Percentiles rank a stretch among this genome's conserved stretches.
Evolutionary conservation across 2,329 filamentous ascomycete genomes (phyloP).

Genomic region (Neofusicoccum parvum): DNA sequence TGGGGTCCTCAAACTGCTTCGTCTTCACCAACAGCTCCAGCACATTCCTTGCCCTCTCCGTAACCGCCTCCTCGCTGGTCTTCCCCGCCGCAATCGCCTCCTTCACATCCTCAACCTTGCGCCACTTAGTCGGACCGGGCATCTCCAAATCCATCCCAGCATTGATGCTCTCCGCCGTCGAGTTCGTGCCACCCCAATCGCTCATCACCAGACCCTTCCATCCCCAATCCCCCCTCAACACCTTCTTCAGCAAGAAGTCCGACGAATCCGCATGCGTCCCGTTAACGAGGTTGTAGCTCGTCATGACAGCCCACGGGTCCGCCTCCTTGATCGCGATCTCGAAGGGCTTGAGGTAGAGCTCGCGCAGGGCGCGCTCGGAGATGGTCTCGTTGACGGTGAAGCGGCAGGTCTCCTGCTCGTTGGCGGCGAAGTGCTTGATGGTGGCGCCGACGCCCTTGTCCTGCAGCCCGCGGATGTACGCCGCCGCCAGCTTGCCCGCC

Average conservation of each 20-base stretch:
- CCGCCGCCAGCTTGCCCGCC: slow-evolving; percentile 71
- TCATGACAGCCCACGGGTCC: slow-evolving; percentile 69
- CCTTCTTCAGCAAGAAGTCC: slow-evolving; percentile 45
- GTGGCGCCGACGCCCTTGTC: slow-evolving; percentile 74
- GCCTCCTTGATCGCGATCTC: slow-evolving; percentile 71
- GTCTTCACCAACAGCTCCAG: slow-evolving; percentile 65
- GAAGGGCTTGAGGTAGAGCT: slow-evolving; percentile 73
- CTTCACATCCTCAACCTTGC: slow-evolving; percentile 38
- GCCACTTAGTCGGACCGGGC: slow-evolving; percentile 44
- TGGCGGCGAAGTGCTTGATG: slow-evolving; percentile 75
- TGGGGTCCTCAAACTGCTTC: slow-evolving; percentile 57
- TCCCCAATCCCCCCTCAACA: slow-evolving; percentile 44
- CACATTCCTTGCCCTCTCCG: slow-evolving; percentile 53
- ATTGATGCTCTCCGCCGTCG: slow-evolving; percentile 40
- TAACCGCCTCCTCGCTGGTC: slow-evolving; percentile 51
- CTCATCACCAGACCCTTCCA: slow-evolving; percentile 46
- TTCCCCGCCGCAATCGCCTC: slow-evolving; percentile 38
- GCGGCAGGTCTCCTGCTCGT: slow-evolving; percentile 71
- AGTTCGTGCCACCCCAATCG: slow-evolving; percentile 46
- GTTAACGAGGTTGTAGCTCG: slow-evolving; percentile 69
- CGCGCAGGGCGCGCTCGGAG: slow-evolving; percentile 65
- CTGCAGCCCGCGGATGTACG: slow-evolving; percentile 73
- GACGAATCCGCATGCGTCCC: slow-evolving; percentile 51
- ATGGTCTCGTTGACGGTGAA: slow-evolving; percentile 66
- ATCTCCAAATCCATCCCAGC: slow-evolving; percentile 45